Base-by-base conservation (phyloP, 2,329 filamentous ascomycete species). In the Pseudogymnoascus sp. region DNA sequence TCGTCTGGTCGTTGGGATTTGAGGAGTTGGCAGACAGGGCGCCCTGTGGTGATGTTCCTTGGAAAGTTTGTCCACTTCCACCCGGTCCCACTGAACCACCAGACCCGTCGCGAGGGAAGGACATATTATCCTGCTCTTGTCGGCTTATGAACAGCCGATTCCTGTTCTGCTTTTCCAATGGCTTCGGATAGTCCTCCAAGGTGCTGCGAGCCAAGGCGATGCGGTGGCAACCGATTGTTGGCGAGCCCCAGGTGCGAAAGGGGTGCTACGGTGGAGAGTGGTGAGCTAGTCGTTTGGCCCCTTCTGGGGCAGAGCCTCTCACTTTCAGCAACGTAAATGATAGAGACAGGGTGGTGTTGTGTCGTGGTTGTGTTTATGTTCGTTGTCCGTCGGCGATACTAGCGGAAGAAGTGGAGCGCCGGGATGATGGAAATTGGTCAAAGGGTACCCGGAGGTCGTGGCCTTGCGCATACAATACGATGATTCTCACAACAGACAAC, bases 301-400 rank as follows among this genome's bases (percentile, higher is more conserved):
- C 45, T 12, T 55, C 45, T 55, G 45, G 45, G 45, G 45, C 45
- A 55, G 45, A 55, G 45, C 45, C 45, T 33, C 45, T 33, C 25
- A 55, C 45, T 55, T 55, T 55, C 45, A 55, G 45, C 45, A 55
- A 55, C 45, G 45, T 55, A 30, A 55, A 55, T 55, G 16, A 55
- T 55, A 8, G 45, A 55, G n/a, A 33, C 25, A n/a, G 25, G n/a
- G 25, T 30, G 25, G 45, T 52, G 45, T 55, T 55, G 45, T 30
- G 28, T 23, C 45, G 45, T 55, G 25, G 45, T 55, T 30, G 25
- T 55, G 45, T 55, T 55, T 55, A 55, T 55, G 45, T 55, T 55
- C 25, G 45, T 19, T 55, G 45, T 55, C 45, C 45, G 25, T 33
- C 45, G 45, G 1, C 25, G 45, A 55, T 55, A 11, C 45, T 55